A percentile compares a stretch with the other conserved stretches of the same genome.
These are phyloP conservation scores for Taxillus chinensis DNA, from an alignment of 164 flowering plant genomes.

Conservation along the genomic window DNA sequence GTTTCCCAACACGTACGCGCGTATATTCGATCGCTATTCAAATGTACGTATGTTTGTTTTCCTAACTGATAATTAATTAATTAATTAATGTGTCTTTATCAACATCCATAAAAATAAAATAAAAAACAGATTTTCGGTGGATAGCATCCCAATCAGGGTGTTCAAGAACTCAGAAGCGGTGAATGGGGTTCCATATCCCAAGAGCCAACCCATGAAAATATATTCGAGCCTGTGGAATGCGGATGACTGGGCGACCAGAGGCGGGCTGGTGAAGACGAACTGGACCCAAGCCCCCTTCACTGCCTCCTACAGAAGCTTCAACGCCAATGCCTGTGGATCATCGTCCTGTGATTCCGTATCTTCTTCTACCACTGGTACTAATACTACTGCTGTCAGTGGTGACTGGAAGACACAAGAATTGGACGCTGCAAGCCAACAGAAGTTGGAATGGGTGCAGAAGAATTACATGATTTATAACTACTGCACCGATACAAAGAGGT, in stretches of 20 bases:
- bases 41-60: too few species aligned
- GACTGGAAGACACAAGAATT: neutral
- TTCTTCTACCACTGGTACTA: neutral
- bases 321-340: neutral
- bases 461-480: neutral
- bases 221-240: neutral
- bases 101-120: too few species aligned
- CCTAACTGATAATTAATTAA: too few species aligned
- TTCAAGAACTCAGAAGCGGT: neutral
- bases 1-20: too few species aligned
- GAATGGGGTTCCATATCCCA: neutral
- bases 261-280: neutral
- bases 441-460: neutral
- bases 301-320: neutral
- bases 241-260: constrained; percentile 12
- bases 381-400: too few species aligned
- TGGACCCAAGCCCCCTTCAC: neutral
- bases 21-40: too few species aligned
- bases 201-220: neutral
- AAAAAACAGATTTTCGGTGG: neutral
- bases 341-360: neutral
- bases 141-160: neutral
- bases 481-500: neutral
- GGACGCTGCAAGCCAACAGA: neutral
- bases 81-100: too few species aligned